phyloP scores from a whole-genome alignment of 345 rosid species.

The Eucalyptus shirleyi region DNA sequence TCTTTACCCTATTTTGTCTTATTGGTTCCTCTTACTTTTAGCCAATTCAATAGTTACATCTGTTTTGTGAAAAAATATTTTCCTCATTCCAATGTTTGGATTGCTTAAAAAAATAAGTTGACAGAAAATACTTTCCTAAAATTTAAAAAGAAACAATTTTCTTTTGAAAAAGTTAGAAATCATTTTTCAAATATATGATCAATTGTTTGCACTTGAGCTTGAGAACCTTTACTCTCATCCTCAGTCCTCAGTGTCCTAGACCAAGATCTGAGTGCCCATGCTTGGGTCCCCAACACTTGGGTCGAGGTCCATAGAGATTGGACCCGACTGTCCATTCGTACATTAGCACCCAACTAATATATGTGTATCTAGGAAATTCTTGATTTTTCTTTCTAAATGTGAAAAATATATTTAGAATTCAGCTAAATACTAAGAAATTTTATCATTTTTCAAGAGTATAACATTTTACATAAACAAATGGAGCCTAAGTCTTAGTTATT shows the following conservation, averaged over 20 bases:
- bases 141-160: too few species aligned
- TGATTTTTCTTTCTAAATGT: not conserved
- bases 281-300: accelerated
- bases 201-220: not conserved
- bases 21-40: not conserved
- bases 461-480: not conserved
- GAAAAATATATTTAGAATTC: not conserved
- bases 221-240: not conserved
- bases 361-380: too few species aligned
- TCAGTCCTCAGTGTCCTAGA: accelerated
- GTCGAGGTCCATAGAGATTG: accelerated
- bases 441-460: not conserved
- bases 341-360: not conserved
- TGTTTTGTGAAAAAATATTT: not conserved
- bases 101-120: too few species aligned
- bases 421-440: too few species aligned
- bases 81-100: not conserved
- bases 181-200: too few species aligned
- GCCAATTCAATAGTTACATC: not conserved
- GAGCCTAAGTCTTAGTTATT: not conserved
- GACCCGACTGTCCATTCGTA: accelerated
- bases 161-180: too few species aligned
- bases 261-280: not conserved
- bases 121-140: too few species aligned
- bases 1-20: not conserved